Evolutionary conservation across 2,329 filamentous ascomycete species (phyloP), one percentile per base, ranked within the genome.

Genomic region (Sarocladiaceae sp.): DNA sequence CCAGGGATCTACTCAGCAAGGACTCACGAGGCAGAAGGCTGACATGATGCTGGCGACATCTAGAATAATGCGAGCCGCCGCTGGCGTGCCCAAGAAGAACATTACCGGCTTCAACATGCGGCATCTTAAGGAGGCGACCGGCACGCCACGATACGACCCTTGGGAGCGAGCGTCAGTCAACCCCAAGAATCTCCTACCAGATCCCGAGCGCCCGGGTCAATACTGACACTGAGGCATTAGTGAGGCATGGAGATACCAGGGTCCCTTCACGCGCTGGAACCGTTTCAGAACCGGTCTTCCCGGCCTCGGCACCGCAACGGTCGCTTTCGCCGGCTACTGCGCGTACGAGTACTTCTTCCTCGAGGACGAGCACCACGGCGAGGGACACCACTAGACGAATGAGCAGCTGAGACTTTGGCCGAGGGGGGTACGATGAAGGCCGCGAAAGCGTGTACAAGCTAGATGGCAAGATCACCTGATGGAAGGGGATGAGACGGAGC

Each of bases 241-340:
- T 61, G 93, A 98, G 73, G 78, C 86, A 61, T 98, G 93, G 93
- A 80, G 93, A 67, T 96, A 95, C 74, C 82, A 78, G 27, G 93
- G 91, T 51, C 83, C 80, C 45, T 97, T 96, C 74, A 84, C 83
- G 53, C 80, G 91, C 57, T 85, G 74, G 70, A 95, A 95, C 71
- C 85, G 93, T 56, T 93, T 96, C 74, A 89, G 83, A 71, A 73
- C 78, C 58, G 74, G 81, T 51, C 88, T 98, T 63, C 93, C 93
- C 29, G 93, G 93, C 49, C 76, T 98, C 57, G 93, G 93, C 52
- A 95, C 91, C 56, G 93, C 89, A 24, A 85, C 85, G 4, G 90
- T 93, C 48, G 90, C 91, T 35, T 98, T 98, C 65, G 81, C 84
- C 41, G 83, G 73, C 51, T 98, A 98, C 72, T 88, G 90, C 65